These are phyloP conservation scores for Pyrenochaeta sp. DNA, from an alignment of 2,329 filamentous ascomycete species.

Conservation along the genomic window DNA sequence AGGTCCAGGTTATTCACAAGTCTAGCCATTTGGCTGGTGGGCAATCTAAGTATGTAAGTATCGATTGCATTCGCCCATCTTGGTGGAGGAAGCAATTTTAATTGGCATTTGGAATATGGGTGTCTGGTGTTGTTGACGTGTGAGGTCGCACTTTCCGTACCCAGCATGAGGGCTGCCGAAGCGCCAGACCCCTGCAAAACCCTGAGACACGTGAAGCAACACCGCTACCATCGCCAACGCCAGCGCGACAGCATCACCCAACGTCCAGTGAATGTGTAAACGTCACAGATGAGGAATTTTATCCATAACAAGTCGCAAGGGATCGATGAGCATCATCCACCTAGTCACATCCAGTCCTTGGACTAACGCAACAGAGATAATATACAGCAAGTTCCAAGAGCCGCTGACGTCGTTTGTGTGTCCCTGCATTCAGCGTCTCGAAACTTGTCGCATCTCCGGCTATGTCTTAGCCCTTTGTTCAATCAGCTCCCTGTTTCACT, in stretches of 20 bases:
- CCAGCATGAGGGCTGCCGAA: constrained; percentile 5
- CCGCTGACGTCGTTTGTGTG: constrained; percentile 37
- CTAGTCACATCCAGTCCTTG: constrained; percentile 1
- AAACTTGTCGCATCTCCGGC: constrained; percentile 14
- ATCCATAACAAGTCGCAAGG: neutral
- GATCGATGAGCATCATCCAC: neutral
- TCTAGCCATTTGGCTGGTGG: too few relatives aligned
- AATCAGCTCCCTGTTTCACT: neutral
- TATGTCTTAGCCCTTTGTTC: constrained; percentile 20
- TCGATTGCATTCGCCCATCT: too few relatives aligned
- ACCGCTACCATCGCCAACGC: neutral
- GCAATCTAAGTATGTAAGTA: too few relatives aligned
- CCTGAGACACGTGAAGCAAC: constrained; percentile 34
- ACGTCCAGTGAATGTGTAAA: neutral
- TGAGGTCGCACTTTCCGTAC: too few relatives aligned
- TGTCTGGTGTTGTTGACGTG: too few relatives aligned
- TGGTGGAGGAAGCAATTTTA: too few relatives aligned
- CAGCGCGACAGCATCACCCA: constrained; percentile 5
- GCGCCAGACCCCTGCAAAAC: constrained; percentile 12
- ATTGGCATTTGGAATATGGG: too few relatives aligned
- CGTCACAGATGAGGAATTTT: neutral
- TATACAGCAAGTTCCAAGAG: constrained; percentile 22
- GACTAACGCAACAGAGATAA: constrained; percentile 12
- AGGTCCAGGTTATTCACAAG: too few relatives aligned
- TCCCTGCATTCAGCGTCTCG: constrained; percentile 25